A percentile compares a stretch with the other conserved stretches of the same genome.
These are phyloP conservation scores for Royoungia palumana DNA, from an alignment of 768 basidiomycete genomes.

Conservation along the genomic window DNA sequence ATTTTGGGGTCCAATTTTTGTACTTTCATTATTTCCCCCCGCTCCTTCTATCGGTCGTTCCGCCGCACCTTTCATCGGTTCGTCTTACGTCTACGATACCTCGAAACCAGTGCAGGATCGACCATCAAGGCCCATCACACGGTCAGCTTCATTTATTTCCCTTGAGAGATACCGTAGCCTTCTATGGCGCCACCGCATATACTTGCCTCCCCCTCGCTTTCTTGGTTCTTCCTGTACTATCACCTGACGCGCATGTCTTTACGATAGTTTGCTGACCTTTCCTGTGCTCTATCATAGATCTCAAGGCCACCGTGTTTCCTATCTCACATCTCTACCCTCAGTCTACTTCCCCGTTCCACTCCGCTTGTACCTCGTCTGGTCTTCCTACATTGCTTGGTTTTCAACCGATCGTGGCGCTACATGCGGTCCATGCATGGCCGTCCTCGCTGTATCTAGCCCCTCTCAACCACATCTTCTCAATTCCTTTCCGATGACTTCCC, in stretches of 20 bases:
- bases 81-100: background rate
- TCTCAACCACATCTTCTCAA: conserved; percentile 38
- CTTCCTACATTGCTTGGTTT: conserved; percentile 14
- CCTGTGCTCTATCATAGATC: conserved; percentile 14
- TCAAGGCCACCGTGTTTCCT: conserved; percentile 8
- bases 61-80: background rate
- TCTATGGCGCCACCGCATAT: background rate
- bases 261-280: conserved; percentile 14
- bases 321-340: conserved; percentile 18
- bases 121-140: conserved; percentile 16
- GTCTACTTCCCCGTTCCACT: conserved; percentile 6
- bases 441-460: conserved; percentile 38
- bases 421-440: conserved; percentile 43
- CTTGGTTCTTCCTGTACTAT: conserved; percentile 9
- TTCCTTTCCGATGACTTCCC: conserved; percentile 47
- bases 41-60: background rate
- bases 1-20: background rate
- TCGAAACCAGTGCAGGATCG: conserved; percentile 16
- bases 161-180: conserved; percentile 12
- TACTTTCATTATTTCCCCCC: background rate
- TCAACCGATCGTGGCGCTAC: conserved; percentile 23
- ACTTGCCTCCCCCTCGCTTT: conserved; percentile 1
- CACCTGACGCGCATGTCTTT: conserved; percentile 9
- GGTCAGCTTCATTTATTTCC: conserved; percentile 29
- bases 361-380: conserved; percentile 10